Evolutionary conservation across 1,284 basidiomycete genomes (phyloP).

Genomic region (Pseudozyma flocculosa): DNA sequence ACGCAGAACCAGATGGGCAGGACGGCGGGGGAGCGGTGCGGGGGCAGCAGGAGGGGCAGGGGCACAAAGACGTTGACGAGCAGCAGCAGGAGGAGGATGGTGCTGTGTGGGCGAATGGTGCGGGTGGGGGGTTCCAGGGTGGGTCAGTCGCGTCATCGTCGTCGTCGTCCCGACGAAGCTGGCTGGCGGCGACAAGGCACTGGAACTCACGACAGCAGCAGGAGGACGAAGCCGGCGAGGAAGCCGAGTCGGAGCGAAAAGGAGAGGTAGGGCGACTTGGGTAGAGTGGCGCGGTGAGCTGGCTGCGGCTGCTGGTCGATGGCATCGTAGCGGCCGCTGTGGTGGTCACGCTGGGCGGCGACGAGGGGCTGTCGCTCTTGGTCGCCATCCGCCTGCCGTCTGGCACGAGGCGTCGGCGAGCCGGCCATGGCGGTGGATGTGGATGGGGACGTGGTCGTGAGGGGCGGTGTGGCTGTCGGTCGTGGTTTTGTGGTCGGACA

Average conservation of each 20-base stretch:
- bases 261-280: conserved; percentile 22
- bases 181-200: too few species aligned
- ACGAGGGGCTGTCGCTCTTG: conserved; percentile 28
- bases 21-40: conserved; percentile 28
- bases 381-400: too few species aligned
- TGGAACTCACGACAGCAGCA: conserved; percentile 4
- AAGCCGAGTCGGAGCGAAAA: conserved; percentile 29
- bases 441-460: too few species aligned
- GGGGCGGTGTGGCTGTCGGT: too few species aligned
- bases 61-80: conserved; percentile 32
- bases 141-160: too few species aligned
- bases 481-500: too few species aligned
- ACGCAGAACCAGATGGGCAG: conserved; percentile 39
- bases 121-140: too few species aligned
- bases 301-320: conserved; percentile 6
- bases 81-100: conserved; percentile 26
- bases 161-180: too few species aligned
- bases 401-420: too few species aligned
- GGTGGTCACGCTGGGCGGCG: not conserved
- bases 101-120: conserved; percentile 4
- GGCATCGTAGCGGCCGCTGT: conserved; percentile 10
- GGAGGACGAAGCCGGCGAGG: conserved; percentile 19
- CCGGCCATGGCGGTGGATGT: too few species aligned
- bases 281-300: not conserved
- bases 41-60: conserved; percentile 32